Evolutionary conservation across 805 yeast genomes (phyloP), one percentile per base, ranked within the genome.

Genomic region (Starmerella sirachaensis): DNA sequence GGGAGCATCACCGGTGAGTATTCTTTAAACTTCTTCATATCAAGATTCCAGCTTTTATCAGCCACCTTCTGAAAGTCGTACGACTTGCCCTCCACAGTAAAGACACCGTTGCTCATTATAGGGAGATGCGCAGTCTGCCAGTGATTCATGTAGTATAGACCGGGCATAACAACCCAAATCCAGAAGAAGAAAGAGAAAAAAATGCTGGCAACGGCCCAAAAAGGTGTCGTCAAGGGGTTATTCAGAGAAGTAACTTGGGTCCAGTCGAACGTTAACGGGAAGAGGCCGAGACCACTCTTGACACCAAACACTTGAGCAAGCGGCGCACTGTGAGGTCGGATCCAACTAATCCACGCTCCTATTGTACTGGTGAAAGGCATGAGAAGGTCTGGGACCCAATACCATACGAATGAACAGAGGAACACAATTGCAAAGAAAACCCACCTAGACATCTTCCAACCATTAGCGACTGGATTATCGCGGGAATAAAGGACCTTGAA

Each of bases 181-280:
- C 77, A 74, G 52, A 68, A 70, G 29, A 72, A 43, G 27, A 69
- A 58, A 20, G 73, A 64, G 18, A 70, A 59, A 19, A 68, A 55
- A 31, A 71, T 67, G 33, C 62, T 64, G 18, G 56, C 53, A 24
- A 63, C 53, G 5, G 69, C 65, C 45, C 63, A 61, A 23, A 66
- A 60, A 18, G 84, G 83, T 8, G 81, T 76, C 38, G 74, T 64
- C 54, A 77, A 62, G n/a, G 84, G 82, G 18, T 57, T 69, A 29
- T 37, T 42, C 22, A 42, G 35, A 64, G 76, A 69, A 8, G 76
- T 68, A 31, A 76, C 61, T 52, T 75, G 76, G 47, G 70, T 69
- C 82, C 83, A 78, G 57, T 78, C 84, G 50, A 78, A 74, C 13
- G 79, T 72, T 30, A 76, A 53, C 6, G 85, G 85, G 49, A 76